Evolutionary conservation across 495 filamentous ascomycete species (phyloP), one percentile per base, ranked within the genome.

Genomic region (Durotheca rogersii): DNA sequence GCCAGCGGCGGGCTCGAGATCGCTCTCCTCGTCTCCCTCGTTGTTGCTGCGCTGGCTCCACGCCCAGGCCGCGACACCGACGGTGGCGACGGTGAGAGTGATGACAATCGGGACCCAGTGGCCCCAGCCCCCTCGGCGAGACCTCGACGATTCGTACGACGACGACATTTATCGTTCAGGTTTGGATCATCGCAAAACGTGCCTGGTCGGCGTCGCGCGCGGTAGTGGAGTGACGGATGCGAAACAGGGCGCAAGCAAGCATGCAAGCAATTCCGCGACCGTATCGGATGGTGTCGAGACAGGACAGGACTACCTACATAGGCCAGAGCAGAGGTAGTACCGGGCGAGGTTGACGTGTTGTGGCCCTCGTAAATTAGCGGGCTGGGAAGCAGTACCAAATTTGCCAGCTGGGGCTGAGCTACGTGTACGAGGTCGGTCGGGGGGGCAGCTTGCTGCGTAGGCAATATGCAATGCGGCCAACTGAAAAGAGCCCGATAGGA

Each of bases 51-150:
- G 83, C 72, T 93, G 88, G 69, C 86, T 92, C 90, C 89, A 95
- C 20, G 91, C 81, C 91, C 91, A 96, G 16, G 90, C 89, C 18
- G 83, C 90, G 41, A 93, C 72, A 20, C 89, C 88, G 41, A 87
- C 79, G 16, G 90, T 87, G 27, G 90, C 90, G 55, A 91, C 79
- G 39, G 89, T 89, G 27, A 92, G 82, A 31, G 90, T 95, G 50
- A 95, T 63, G 40, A 83, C 84, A 34, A 95, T 72, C 44, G 90
- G 90, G 43, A 92, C 78, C 88, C 89, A 95, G 70, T 91, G 89
- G 60, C 85, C 82, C 72, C 72, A 77, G 64, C 85, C 79, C 42
- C 81, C 81, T 59, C 88, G 84, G 59, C 82, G 76, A 54, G 78
- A 72, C 61, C 81, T 77, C 67, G 79, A 76, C 61, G 80, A 80